A percentile compares a stretch with the other conserved stretches of the same genome.
Conservation (phyloP, 2,329 filamentous ascomycete species). For the Rutstroemia sp. region DNA sequence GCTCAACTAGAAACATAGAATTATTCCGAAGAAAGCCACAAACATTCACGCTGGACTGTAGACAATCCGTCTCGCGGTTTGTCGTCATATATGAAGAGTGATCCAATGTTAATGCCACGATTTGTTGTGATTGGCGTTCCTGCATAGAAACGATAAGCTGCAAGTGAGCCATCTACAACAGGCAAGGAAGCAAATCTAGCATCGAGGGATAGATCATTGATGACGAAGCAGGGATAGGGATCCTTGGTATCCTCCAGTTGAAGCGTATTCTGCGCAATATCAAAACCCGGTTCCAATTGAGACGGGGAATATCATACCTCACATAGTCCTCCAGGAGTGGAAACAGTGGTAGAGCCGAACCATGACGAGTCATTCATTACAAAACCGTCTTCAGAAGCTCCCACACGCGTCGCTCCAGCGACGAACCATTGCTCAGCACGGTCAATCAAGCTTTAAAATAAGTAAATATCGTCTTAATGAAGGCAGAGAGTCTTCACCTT, state of each 20-base stretch:
- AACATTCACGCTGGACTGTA: too few relatives aligned
- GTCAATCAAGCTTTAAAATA: conserved; percentile 13
- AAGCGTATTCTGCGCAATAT: background rate
- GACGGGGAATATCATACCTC: background rate
- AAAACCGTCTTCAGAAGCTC: conserved; percentile 24
- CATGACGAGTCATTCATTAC: background rate
- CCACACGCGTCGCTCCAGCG: conserved; percentile 37
- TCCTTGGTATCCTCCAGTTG: background rate
- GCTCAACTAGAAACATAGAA: too few relatives aligned
- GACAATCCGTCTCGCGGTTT: conserved; percentile 42
- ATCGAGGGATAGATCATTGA: background rate
- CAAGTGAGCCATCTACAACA: background rate
- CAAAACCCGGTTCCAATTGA: background rate
- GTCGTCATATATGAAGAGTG: conserved; percentile 43
- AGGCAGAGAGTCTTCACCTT: too few relatives aligned
- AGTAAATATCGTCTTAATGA: too few relatives aligned
- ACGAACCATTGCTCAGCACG: conserved; percentile 21
- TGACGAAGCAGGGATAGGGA: background rate
- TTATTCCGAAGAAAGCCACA: too few relatives aligned
- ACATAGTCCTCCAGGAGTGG: conserved; percentile 14
- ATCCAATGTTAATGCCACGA: conserved; percentile 21
- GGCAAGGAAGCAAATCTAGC: background rate
- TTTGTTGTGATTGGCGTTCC: conserved; percentile 21
- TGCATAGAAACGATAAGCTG: conserved; percentile 21
- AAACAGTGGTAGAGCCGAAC: background rate